Evolutionary conservation across 164 flowering plant species (phyloP).

Genomic region (Chloranthus sessilifolius): DNA sequence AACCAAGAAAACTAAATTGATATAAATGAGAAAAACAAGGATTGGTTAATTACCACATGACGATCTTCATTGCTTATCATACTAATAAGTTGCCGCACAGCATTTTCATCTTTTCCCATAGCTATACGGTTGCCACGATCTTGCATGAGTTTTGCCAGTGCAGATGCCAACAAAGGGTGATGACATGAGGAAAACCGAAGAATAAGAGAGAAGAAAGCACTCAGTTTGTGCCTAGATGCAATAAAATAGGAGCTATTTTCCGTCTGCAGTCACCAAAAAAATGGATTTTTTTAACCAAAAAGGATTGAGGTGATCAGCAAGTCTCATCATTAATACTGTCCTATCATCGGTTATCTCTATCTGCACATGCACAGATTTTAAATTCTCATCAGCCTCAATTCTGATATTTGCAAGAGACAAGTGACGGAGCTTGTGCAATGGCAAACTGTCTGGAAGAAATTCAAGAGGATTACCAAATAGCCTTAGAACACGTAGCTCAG

Average conservation of each 20-base stretch:
- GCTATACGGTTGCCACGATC: conserved; percentile 75
- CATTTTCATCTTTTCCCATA: conserved; percentile 98
- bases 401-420: conserved; percentile 91
- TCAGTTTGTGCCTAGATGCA: conserved; percentile 87
- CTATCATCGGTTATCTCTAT: conserved; percentile 62
- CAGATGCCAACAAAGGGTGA: conserved; percentile 97
- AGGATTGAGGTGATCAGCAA: background rate
- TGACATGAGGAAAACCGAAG: conserved; percentile 98
- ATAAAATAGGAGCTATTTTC: conserved; percentile 90
- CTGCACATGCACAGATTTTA: conserved; percentile 76
- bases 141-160: conserved; percentile 93
- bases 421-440: conserved; percentile 82
- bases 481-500: conserved; percentile 79
- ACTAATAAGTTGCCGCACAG: conserved; percentile 94
- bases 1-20: background rate
- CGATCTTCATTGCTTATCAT: conserved; percentile 96
- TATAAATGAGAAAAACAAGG: too few species aligned
- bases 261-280: conserved; percentile 45
- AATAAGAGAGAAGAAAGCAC: conserved; percentile 97
- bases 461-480: conserved; percentile 96
- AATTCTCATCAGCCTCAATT: conserved; percentile 83
- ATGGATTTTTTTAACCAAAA: conserved; percentile 3
- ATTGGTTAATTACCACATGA: conserved; percentile 75
- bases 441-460: conserved; percentile 95
- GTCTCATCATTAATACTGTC: background rate